Base-by-base conservation (phyloP, 768 basidiomycete genomes). In the Albatrellus ellisii region DNA sequence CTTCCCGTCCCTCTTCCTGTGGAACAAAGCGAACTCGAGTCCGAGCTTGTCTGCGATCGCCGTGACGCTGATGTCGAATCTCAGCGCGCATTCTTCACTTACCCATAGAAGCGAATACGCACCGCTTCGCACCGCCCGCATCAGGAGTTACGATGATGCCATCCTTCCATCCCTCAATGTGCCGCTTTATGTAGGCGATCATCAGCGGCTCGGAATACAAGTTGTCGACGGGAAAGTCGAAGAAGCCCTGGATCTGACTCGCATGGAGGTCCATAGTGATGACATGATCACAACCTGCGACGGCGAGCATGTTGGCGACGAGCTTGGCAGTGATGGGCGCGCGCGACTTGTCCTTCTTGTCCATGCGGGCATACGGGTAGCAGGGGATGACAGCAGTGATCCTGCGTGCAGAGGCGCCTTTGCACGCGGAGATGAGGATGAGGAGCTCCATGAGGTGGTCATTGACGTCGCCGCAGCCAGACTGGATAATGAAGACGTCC, bases 201-300 rank as follows among this genome's bases (percentile, higher is more conserved):
- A 97, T 94, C 46, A 92, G 68, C 2, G 95, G 90, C 59, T 99
- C 94, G 27, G 88, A 91, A 65, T 83, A 98, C 34, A 98, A 69
- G 59, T 98, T 98, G 65, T 98, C 94, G 21, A 95, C 92, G 7
- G 94, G 94, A 50, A 98, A 89, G 60, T 97, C 91, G 59, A 98
- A 98, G 69, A 98, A 98, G 6, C 94, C 94, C 58, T 98, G 94
- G 46, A 97, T 98, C 65, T 98, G 94, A 54, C 84, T 85, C 31
- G 94, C 92, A 56, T 97, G 94, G 39, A 98, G 66, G 60, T 98
- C 92, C 84, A 98, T 94, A n/a, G 94, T 97, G 52, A 99, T 97
- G 55, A 99, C 83, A 57, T 98, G 94, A 62, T 98, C 94, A 57
- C 91, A 95, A 18, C 94, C 94, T 7, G 95, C 92, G 36, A 95